Evolutionary conservation across 192 early-diverging fungal species (phyloP).

Genomic region (Linnemannia exigua): DNA sequence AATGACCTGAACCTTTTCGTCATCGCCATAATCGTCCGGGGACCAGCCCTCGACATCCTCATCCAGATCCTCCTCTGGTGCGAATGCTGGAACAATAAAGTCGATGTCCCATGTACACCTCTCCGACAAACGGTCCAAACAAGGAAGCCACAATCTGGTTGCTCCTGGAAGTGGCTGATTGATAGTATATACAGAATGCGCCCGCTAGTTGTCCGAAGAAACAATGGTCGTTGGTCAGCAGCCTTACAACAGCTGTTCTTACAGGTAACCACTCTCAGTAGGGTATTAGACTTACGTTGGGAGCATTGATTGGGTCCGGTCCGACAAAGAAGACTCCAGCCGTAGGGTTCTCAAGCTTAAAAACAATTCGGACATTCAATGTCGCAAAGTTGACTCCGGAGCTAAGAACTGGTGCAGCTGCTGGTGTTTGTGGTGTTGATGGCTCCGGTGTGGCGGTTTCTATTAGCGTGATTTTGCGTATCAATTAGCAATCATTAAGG

Average conservation of each 20-base stretch:
- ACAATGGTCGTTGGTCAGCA: too few relatives aligned
- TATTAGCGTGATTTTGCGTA: neutral
- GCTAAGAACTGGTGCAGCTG: conserved; percentile 14
- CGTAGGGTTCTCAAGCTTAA: conserved; percentile 62
- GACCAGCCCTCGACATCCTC: conserved; percentile 53
- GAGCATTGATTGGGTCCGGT: conserved; percentile 68
- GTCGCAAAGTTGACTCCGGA: conserved; percentile 53
- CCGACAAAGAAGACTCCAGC: conserved; percentile 70
- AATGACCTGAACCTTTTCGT: conserved; percentile 68
- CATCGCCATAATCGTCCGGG: conserved; percentile 61
- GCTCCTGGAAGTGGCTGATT: conserved; percentile 75
- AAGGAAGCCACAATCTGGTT: conserved; percentile 85
- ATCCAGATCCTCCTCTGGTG: conserved; percentile 33
- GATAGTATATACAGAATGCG: conserved; percentile 74
- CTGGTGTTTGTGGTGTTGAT: conserved; percentile 54
- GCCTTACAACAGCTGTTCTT: too few relatives aligned
- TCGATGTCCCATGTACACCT: conserved; percentile 87
- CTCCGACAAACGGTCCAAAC: conserved; percentile 75
- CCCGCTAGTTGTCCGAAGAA: conserved; percentile 37
- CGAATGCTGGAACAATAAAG: conserved; percentile 73
- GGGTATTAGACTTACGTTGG: conserved; percentile 59
- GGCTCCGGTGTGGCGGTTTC: conserved; percentile 48
- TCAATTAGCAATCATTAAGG: neutral
- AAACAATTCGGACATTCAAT: conserved; percentile 65
- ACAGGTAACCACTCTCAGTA: neutral